Evolutionary conservation across 495 filamentous ascomycete species (phyloP), one percentile per base, ranked within the genome.

Genomic region (Clohesyomyces aquaticus): DNA sequence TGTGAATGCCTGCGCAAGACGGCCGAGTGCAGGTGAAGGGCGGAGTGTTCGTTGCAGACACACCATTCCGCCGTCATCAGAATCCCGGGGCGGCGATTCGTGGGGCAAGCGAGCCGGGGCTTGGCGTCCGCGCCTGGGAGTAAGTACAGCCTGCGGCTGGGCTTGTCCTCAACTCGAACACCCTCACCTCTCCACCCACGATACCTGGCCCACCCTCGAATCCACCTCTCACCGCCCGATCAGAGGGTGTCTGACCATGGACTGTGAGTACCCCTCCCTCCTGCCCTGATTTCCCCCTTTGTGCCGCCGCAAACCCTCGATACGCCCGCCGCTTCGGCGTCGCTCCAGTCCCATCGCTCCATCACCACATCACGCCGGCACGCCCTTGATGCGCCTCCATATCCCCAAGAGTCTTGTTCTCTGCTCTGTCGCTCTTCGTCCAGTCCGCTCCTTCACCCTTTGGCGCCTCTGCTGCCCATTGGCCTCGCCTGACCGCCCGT

Each of bases 201-300:
- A 12, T 35, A 53, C 51, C 54, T 23, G 6, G 32, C 62, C 46
- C 54, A 41, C 57, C 50, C 51, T 50, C 22, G 55, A 22, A 22
- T 38, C 38, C 25, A 55, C 51, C 29, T 58, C 38, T 53, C 46
- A 18, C 56, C 49, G 21, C 57, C 23, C 53, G 28, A 26, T 26
- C 55, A 42, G 74, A 70, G 69, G 67, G 70, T 66, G 46, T 62
- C 55, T 52, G 48, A 54, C 23, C 56, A 76, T 77, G 75, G 73
- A 69, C 59, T 74, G 75, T 76, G 57, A 72, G 74, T 76, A 59
- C 46, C 16, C 38, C 21, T 16, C 42, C 23, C 47, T 18, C 25
- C 1, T 21, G 1, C 25, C 2, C 62, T 59, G 55, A 46, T 48
- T 49, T 59, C n/a, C 38, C 22, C 38, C 9, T 21, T 32, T 26